Conservation (phyloP, 2,329 filamentous ascomycete species). For the Aspergillus pseudonomiae region DNA sequence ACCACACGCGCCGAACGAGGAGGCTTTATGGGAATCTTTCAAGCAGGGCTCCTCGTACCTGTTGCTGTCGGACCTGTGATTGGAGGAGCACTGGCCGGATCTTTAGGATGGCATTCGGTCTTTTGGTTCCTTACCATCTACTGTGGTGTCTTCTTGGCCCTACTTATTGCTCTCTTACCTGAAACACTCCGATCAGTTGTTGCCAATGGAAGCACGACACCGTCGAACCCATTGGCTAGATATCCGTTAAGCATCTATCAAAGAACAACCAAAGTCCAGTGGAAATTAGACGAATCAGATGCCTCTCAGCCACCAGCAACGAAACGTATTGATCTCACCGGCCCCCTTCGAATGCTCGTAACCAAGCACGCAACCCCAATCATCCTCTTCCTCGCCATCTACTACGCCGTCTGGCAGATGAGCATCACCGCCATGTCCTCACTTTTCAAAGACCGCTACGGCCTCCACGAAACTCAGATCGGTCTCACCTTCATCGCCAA, state of each 20-base stretch:
- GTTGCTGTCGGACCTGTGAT: constrained; percentile 48
- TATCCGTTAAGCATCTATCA: constrained; percentile 11
- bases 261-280: constrained; percentile 9
- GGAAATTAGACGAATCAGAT: neutral
- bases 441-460: constrained; percentile 51
- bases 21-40: constrained; percentile 46
- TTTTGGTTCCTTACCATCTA: constrained; percentile 51
- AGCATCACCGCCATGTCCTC: constrained; percentile 57
- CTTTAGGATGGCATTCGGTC: constrained; percentile 45
- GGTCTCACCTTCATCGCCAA: constrained; percentile 59
- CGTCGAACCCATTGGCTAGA: neutral
- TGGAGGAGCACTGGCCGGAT: constrained; percentile 42
- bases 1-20: constrained; percentile 45
- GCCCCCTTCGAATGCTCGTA: constrained; percentile 52
- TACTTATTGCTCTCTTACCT: constrained; percentile 38
- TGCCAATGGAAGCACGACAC: constrained; percentile 32
- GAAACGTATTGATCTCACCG: constrained; percentile 49
- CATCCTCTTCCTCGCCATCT: constrained; percentile 53
- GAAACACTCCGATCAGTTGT: constrained; percentile 45
- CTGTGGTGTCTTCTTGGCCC: constrained; percentile 35
- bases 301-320: constrained; percentile 16
- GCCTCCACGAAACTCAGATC: constrained; percentile 48
- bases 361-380: constrained; percentile 49
- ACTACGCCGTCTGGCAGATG: constrained; percentile 61
- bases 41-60: constrained; percentile 40